Percentiles rank a stretch among this genome's conserved stretches.
These are phyloP conservation scores for Yamadazyma sp. DNA, from an alignment of 805 yeast genomes.

Conservation along the genomic window DNA sequence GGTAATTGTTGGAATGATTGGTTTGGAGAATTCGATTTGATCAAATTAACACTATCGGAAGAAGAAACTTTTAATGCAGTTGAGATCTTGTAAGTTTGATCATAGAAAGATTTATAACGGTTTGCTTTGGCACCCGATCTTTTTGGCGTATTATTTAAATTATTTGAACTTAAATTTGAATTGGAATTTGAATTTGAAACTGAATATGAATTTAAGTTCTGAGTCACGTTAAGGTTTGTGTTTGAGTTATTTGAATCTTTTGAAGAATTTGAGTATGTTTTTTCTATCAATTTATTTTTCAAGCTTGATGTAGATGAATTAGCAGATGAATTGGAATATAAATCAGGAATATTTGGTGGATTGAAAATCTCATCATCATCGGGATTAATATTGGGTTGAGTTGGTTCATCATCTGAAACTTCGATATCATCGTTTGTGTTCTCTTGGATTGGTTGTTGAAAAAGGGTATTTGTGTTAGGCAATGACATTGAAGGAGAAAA, in stretches of 20 bases:
- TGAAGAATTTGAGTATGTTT: constrained; percentile 32
- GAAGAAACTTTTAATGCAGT: constrained; percentile 38
- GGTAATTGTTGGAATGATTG: constrained; percentile 5
- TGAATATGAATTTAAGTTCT: not conserved
- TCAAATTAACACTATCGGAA: constrained; percentile 21
- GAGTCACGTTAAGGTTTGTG: not conserved
- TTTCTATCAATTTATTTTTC: constrained; percentile 24
- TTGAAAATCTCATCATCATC: constrained; percentile 17
- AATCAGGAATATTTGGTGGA: constrained; percentile 22
- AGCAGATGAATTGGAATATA: constrained; percentile 28
- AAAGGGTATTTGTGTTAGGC: constrained; percentile 17
- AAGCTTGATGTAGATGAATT: constrained; percentile 34
- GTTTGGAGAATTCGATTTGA: constrained; percentile 17
- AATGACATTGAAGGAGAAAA: constrained; percentile 16
- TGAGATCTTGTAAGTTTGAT: constrained; percentile 41
- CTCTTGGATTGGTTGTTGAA: constrained; percentile 31
- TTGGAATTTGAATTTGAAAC: constrained; percentile 4
- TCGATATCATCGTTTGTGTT: constrained; percentile 11
- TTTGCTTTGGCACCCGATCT: constrained; percentile 43
- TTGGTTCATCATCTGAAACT: constrained; percentile 3
- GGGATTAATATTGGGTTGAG: constrained; percentile 7
- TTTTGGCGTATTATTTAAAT: constrained; percentile 20
- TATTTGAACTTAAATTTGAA: constrained; percentile 1
- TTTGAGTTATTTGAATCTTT: constrained; percentile 21
- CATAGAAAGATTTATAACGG: constrained; percentile 47